These are phyloP conservation scores for Rhizopus arrhizus DNA, from an alignment of 371 early-diverging fungal species.

Conservation along the genomic window DNA sequence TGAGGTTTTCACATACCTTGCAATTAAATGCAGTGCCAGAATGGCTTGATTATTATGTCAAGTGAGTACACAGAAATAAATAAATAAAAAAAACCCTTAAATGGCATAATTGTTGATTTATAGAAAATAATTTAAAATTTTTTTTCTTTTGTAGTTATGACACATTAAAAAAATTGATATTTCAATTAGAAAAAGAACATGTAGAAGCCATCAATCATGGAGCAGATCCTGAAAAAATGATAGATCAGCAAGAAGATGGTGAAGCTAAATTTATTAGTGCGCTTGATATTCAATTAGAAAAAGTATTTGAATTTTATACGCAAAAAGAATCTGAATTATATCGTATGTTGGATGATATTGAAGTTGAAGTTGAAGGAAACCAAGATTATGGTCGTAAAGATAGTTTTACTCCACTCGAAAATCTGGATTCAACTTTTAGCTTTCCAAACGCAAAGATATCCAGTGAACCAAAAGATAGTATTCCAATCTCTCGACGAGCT, in stretches of 20 bases:
- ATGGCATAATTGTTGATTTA: neutral
- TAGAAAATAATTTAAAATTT: neutral
- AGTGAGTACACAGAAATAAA: slow-evolving; percentile 30
- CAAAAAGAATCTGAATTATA: slow-evolving; percentile 81
- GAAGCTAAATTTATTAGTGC: slow-evolving; percentile 60
- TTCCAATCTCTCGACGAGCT: slow-evolving; percentile 2
- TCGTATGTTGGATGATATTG: slow-evolving; percentile 28
- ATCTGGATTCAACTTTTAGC: slow-evolving; percentile 25
- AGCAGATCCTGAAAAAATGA: slow-evolving; percentile 31
- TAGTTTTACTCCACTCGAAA: slow-evolving; percentile 15
- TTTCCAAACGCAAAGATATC: neutral
- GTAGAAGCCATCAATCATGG: slow-evolving; percentile 51
- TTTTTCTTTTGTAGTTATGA: slow-evolving; percentile 65
- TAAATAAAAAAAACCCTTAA: neutral
- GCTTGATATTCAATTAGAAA: slow-evolving; percentile 80
- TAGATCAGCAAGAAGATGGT: slow-evolving; percentile 11
- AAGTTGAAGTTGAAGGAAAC: slow-evolving; percentile 6
- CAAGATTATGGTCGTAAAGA: neutral
- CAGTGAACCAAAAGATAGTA: neutral
- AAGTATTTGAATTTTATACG: slow-evolving; percentile 79
- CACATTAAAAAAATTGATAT: slow-evolving; percentile 85
- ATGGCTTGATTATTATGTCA: slow-evolving; percentile 83
- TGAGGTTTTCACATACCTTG: slow-evolving; percentile 91
- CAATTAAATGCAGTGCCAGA: slow-evolving; percentile 90
- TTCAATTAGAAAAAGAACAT: slow-evolving; percentile 85